These are phyloP conservation scores for Paralagenidium karlingii DNA, from an alignment of 352 stramenopile species.

Conservation along the genomic window DNA sequence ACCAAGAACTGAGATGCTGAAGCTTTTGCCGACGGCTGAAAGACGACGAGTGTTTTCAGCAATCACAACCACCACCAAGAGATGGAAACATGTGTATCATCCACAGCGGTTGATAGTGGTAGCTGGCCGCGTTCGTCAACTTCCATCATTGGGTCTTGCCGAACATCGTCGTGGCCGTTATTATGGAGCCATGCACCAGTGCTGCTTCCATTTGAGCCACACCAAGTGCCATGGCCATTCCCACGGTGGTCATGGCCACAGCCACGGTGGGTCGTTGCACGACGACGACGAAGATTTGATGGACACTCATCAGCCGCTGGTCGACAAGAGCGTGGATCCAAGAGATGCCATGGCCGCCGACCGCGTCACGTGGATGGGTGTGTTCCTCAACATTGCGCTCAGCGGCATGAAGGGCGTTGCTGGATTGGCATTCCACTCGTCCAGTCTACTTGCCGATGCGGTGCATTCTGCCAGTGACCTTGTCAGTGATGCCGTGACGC, in stretches of 20 bases:
- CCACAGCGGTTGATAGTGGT: too few species aligned
- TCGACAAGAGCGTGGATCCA: too few species aligned
- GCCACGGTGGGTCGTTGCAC: conserved; percentile 11
- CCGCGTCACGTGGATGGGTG: conserved; percentile 56
- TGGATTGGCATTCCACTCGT: conserved; percentile 65
- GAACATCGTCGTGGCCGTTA: too few species aligned
- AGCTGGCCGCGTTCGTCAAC: too few species aligned
- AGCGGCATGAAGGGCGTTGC: conserved; percentile 54
- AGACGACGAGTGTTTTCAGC: too few species aligned
- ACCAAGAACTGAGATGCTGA: too few species aligned
- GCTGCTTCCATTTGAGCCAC: too few species aligned
- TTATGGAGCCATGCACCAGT: too few species aligned
- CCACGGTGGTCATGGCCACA: conserved; percentile 17
- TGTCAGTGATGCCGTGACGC: conserved; percentile 90
- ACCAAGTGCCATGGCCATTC: conserved; percentile 32
- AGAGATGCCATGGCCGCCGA: conserved; percentile 31
- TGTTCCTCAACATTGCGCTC: conserved; percentile 58
- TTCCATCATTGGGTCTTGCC: too few species aligned
- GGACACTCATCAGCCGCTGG: conserved; percentile 13
- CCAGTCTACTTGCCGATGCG: conserved; percentile 88
- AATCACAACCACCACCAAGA: too few species aligned
- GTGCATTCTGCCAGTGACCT: conserved; percentile 92
- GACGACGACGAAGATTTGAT: conserved; percentile 14
- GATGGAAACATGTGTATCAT: too few species aligned
- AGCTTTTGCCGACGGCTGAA: too few species aligned